phyloP scores from a whole-genome alignment of 139 green algal genomes.

The Ettlia oleoabundans region DNA sequence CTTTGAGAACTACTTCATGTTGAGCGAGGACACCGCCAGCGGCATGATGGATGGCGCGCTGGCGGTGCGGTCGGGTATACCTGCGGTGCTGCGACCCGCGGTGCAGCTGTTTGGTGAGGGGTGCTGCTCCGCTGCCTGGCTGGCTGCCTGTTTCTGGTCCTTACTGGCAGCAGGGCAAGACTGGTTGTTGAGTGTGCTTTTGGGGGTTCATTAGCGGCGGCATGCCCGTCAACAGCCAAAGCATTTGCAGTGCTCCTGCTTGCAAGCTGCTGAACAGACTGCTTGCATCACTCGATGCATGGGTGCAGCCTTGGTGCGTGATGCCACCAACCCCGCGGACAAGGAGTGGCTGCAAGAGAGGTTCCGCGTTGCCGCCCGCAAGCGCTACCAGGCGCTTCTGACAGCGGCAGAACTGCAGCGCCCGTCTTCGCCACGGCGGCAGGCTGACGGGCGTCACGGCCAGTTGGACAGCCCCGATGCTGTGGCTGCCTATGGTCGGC shows the following conservation, averaged over 20 bases:
- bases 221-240: too few relatives aligned
- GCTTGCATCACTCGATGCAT: not conserved
- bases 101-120: conserved; percentile 50
- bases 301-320: conserved; percentile 45
- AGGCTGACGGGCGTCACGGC: not conserved
- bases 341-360: conserved; percentile 51
- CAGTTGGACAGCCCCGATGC: conserved; percentile 8
- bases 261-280: too few relatives aligned
- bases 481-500: conserved; percentile 28
- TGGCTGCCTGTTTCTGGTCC: too few relatives aligned
- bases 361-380: conserved; percentile 47
- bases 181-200: too few relatives aligned
- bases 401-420: conserved; percentile 41
- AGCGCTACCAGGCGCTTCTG: conserved; percentile 54
- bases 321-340: conserved; percentile 34
- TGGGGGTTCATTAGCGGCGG: too few relatives aligned
- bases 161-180: too few relatives aligned
- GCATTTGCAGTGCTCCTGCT: too few relatives aligned
- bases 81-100: conserved; percentile 50
- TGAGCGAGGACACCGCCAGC: conserved; percentile 51
- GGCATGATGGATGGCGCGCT: conserved; percentile 54
- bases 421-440: not conserved
- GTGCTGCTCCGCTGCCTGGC: not conserved
- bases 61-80: conserved; percentile 37
- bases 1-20: conserved; percentile 67